Evolutionary conservation across 805 yeast genomes (phyloP), one percentile per base, ranked within the genome.

Genomic region (Candida koratica): DNA sequence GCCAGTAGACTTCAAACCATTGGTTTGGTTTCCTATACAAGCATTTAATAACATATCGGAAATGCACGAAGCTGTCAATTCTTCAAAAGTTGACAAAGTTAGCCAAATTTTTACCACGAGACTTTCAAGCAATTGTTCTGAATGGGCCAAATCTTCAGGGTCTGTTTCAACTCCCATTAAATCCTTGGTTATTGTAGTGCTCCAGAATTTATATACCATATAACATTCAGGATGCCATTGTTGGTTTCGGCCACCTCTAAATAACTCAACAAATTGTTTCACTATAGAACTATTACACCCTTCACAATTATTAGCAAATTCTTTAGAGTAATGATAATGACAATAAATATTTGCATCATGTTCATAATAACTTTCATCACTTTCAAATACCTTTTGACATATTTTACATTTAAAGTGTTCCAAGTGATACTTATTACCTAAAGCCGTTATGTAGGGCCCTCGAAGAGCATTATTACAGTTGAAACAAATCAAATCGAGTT

Each of bases 221-320:
- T 88, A 93, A 66, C 99, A 93, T 56, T 94, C 97, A 1, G 97
- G 97, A 60, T 93, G 99, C 99, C 99, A 93, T 55, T 87, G 95
- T 57, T 89, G 95, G 40, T 84, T 82, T 47, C 81, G 74, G 15
- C 96, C 96, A 34, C 96, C 96, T 47, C 93, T 73, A 42, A 79
- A 85, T 29, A 90, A 78, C 58, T 90, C 96, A 24, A 90, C 96
- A 58, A 88, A 93, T 55, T 93, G 97, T 54, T 88, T 88, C 24
- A 94, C 75, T 35, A 94, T 93, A 1, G 97, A 85, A 24, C 85
- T 81, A 39, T 80, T 74, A 62, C 99, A 93, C 20, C 97, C 96
- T 62, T 86, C 94, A 62, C 99, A 93, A 38, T 81, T 80, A 20
- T 83, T 81, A 1, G 97, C 96, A 56, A 80, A 82, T 33, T 77